A percentile compares a stretch with the other conserved stretches of the same genome.
phyloP scores from a whole-genome alignment of 2,329 filamentous ascomycete genomes.

The Xenosphaeropsis pyriputrescens region DNA sequence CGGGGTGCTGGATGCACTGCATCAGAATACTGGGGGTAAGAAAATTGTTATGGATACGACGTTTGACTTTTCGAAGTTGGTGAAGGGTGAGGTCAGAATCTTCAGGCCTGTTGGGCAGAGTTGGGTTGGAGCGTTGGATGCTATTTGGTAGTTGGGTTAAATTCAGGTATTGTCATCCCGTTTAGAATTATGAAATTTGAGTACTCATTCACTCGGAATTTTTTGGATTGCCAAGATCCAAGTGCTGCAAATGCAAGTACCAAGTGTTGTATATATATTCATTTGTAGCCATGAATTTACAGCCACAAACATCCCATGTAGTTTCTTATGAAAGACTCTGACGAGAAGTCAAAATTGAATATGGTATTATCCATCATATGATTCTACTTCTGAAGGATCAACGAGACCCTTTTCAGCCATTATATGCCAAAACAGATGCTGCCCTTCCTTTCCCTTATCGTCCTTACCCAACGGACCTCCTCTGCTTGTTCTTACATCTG shows the following conservation, averaged over 20 bases:
- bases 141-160: slow-evolving; percentile 12
- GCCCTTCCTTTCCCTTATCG: slow-evolving; percentile 10
- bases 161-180: not conserved
- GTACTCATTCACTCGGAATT: no score
- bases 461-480: slow-evolving; percentile 8
- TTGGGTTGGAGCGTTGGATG: slow-evolving; percentile 15
- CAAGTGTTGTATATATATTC: no score
- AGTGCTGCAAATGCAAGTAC: no score
- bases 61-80: slow-evolving; percentile 16
- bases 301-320: no score
- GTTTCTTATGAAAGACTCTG: no score
- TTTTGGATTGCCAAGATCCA: no score
- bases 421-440: slow-evolving; percentile 16
- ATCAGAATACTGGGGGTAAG: slow-evolving; percentile 18
- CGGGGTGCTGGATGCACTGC: slow-evolving; percentile 15
- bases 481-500: slow-evolving; percentile 11
- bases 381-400: no score
- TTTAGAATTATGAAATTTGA: no score
- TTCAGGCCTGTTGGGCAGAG: slow-evolving; percentile 15
- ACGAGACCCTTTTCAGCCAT: slow-evolving; percentile 7
- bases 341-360: no score
- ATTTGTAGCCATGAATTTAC: no score
- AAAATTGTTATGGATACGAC: slow-evolving; percentile 14
- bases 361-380: no score
- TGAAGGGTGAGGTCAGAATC: slow-evolving; percentile 16